Base-by-base conservation (phyloP, 768 basidiomycete genomes). In the Termitomyces sp. region DNA sequence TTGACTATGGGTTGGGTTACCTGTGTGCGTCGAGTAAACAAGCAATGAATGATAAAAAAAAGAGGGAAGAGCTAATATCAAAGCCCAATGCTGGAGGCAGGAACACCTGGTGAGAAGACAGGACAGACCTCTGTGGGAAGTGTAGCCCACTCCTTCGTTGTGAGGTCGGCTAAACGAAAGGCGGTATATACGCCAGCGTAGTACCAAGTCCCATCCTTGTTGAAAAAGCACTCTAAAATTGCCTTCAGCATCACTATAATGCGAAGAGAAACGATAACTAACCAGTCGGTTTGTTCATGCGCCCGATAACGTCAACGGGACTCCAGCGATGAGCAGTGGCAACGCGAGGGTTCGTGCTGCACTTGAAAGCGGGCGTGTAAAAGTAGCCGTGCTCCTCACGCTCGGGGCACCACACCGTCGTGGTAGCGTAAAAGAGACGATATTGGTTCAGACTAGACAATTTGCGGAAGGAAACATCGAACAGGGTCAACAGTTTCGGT, bases 381-480 rank as follows among this genome's bases (percentile, higher is more conserved):
- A 87, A 85, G 67, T 89, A 92, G 3, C 91, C 91, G 59, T 92
- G 90, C 64, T 92, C 91, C 76, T 93, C 91, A 55, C 87, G 85
- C 50, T 90, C 89, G 2, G 89, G 84, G 67, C 91, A 92, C 91
- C 91, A 93, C 39, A 79, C 78, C 2, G 91, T 91, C 18, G 87
- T 91, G 7, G 76, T 70, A 59, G 86, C 83, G 57, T 88, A 84
- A 42, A 93, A 77, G 45, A 90, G 79, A 49, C 86, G 84, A 69
- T 91, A 88, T 63, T 86, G 86, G 7, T 80, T 74, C 7, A 92
- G 78, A 44, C 90, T 92, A 24, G 20, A 59, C 24, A 24, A 3
- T 18, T 32, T 24, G 36, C n/a, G 42, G 24, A 22, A 57, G 12
- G 20, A 15, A 16, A 44, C 24, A 28, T 42, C 39, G 53, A 32